Evolutionary conservation across 176 grass and related monocot species (phyloP), one percentile per base, ranked within the genome.

Genomic region (Leersia perrieri): DNA sequence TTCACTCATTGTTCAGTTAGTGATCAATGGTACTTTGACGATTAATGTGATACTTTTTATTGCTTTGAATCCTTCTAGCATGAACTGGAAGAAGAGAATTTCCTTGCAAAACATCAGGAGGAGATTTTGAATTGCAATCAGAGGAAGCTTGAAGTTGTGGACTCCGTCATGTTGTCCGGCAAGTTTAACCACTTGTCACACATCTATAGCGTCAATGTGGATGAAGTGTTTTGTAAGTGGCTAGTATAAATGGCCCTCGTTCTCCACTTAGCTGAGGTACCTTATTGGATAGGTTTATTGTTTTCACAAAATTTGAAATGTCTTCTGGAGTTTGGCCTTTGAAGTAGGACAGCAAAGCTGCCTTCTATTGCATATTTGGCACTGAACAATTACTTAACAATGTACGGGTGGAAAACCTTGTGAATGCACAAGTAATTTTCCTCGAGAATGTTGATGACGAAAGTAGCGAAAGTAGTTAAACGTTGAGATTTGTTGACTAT

Each of bases 91-190:
- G 31, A 75, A 39, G 87, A 92, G 51, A 45, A 82, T 45, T 33
- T 80, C n/a, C 87, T 95, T 1, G 89, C 86, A 62, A 77, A 58
- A 63, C 72, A 85, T 70, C 80, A 88, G 71, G 77, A 89, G 74
- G 84, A 94, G 35, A 61, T 23, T 29, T 42, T 94, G 55, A 68
- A 74, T 38, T 72, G 23, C 30, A 74, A 87, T 33, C 67, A 87
- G 77, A 79, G 68, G 81, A 89, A 89, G 63, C 76, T 87, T 70
- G 87, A 83, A 18, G 23, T 73, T 32, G 14, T 87, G 16, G 87
- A 92, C 20, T 83, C 68, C 10, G 22, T 77, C 39, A 47, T 87
- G 44, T 3, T 34, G 20, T 71, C 33, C 63, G 81, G 89, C 57
- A 28, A 30, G 7, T 14, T 80, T 60, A 33, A 23, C 68, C 66